Evolutionary conservation across 495 filamentous ascomycete species (phyloP).

Genomic region (Aspergillus heteromorphus): DNA sequence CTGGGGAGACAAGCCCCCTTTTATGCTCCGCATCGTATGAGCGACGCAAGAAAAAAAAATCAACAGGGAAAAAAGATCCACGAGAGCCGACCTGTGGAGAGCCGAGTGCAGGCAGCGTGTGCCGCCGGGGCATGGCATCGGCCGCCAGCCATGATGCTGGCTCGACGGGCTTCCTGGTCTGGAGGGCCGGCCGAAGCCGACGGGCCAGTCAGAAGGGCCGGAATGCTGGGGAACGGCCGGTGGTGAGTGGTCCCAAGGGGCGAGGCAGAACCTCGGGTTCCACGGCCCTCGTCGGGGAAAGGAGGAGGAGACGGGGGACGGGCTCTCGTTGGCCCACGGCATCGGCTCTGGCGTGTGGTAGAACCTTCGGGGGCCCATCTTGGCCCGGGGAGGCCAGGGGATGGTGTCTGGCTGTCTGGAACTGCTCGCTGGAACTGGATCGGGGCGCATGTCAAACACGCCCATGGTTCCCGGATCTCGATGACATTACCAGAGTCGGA

Average conservation of each 20-base stretch:
- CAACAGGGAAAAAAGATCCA: slow-evolving; percentile 1
- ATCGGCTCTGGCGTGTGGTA: slow-evolving; percentile 4
- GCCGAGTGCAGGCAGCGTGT: slow-evolving; percentile 5
- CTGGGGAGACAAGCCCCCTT: neutral
- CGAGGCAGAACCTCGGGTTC: slow-evolving; percentile 10
- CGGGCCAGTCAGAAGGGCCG: slow-evolving; percentile 5
- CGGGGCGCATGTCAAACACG: neutral
- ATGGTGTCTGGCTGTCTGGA: too few species aligned
- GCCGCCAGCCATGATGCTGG: neutral
- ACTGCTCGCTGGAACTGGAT: neutral
- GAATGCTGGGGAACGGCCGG: slow-evolving; percentile 8
- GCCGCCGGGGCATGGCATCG: neutral
- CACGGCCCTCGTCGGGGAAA: slow-evolving; percentile 9
- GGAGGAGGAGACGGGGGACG: neutral
- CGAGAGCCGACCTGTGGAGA: slow-evolving; percentile 3
- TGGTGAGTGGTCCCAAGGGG: neutral
- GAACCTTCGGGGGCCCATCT: slow-evolving; percentile 5
- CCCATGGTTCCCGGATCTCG: slow-evolving; percentile 4
- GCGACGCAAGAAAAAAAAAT: slow-evolving; percentile 1
- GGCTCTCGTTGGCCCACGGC: slow-evolving; percentile 7
- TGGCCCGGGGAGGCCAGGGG: neutral
- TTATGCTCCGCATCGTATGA: neutral
- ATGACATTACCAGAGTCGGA: neutral
- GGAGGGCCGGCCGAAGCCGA: slow-evolving; percentile 13
- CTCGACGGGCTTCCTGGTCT: neutral